Evolutionary conservation across 495 filamentous ascomycete genomes (phyloP), one percentile per base, ranked within the genome.

Genomic region (Parmelia sp.): DNA sequence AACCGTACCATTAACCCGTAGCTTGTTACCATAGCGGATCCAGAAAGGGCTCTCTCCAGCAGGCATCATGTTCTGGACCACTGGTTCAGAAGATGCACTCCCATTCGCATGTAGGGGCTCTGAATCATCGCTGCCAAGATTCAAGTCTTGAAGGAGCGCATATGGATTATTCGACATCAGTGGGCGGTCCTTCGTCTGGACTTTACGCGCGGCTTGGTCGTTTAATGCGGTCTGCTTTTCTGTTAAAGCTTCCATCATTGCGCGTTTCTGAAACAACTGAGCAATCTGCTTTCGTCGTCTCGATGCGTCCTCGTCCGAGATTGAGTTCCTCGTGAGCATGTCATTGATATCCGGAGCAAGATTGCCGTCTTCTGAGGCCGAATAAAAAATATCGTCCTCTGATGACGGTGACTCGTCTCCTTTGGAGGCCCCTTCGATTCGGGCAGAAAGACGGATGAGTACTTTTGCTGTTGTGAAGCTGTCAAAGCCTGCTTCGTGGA

Each of bases 401-500:
- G 60, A 36, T 49, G 25, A 47, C 44, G 58, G 39, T 62, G 66
- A 64, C 57, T 70, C 25, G 59, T 66, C 60, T 64, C 68, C 44
- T 53, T 66, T 36, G 25, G 71, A 56, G 33, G 66, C 61, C 57
- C 65, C 64, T 37, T 75, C 68, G n/a, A 88, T 75, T 61, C 82
- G 79, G 4, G 80, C 73, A 1, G 85, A 79, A 21, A 89, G 74
- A 55, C 83, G 86, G 63, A 89, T 74, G 67, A 88, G 85, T 19
- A 89, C 77, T 42, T 82, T 78, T 0, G 88, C 88, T 0, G 88
- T 87, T 68, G 89, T 79, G 65, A 81, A 82, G 72, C 88, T 90
- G 69, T 91, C 89, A 66, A 80, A 91, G 19, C 89, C 90, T 23
- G 88, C 89, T 71, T 90, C 83, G 59, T 91, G 89, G 39, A 75